Percentiles rank a stretch among this genome's conserved stretches.
These are phyloP conservation scores for Piloderma croceum DNA, from an alignment of 768 basidiomycete species.

Conservation along the genomic window DNA sequence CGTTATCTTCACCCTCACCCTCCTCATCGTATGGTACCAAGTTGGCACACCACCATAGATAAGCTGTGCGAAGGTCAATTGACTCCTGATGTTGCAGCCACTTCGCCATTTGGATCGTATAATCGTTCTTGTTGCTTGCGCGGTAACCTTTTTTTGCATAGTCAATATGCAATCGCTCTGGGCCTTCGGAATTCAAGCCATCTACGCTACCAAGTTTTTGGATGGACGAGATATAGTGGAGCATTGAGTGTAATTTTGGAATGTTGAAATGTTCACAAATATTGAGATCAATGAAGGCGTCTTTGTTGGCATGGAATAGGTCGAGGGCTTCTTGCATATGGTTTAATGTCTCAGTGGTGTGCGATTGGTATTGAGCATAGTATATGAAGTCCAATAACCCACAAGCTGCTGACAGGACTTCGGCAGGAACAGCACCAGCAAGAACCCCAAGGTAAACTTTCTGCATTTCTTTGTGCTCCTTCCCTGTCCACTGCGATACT, in stretches of 20 bases:
- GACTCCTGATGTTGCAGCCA: slow-evolving; percentile 34
- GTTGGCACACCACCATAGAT: slow-evolving; percentile 19
- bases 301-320: slow-evolving; percentile 24
- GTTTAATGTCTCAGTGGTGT: slow-evolving; percentile 22
- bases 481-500: slow-evolving; percentile 22
- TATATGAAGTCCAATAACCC: slow-evolving; percentile 33
- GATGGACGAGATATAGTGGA: slow-evolving; percentile 26
- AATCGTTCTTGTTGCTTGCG: slow-evolving; percentile 23
- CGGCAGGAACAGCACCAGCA: slow-evolving; percentile 13
- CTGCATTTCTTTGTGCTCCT: slow-evolving; percentile 26
- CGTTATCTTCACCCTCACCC: not conserved
- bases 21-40: not conserved
- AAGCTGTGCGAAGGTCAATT: slow-evolving; percentile 21
- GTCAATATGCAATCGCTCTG: slow-evolving; percentile 40
- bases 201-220: slow-evolving; percentile 24
- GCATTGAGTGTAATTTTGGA: slow-evolving; percentile 29
- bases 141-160: slow-evolving; percentile 29
- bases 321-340: slow-evolving; percentile 19
- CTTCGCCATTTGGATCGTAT: slow-evolving; percentile 33
- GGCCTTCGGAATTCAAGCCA: slow-evolving; percentile 30
- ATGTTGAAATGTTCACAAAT: slow-evolving; percentile 31
- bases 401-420: slow-evolving; percentile 16
- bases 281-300: slow-evolving; percentile 24
- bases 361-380: slow-evolving; percentile 23
- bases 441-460: slow-evolving; percentile 29